These are phyloP conservation scores for Neonectria neomacrospora DNA, from an alignment of 2,329 filamentous ascomycete species.

Conservation along the genomic window DNA sequence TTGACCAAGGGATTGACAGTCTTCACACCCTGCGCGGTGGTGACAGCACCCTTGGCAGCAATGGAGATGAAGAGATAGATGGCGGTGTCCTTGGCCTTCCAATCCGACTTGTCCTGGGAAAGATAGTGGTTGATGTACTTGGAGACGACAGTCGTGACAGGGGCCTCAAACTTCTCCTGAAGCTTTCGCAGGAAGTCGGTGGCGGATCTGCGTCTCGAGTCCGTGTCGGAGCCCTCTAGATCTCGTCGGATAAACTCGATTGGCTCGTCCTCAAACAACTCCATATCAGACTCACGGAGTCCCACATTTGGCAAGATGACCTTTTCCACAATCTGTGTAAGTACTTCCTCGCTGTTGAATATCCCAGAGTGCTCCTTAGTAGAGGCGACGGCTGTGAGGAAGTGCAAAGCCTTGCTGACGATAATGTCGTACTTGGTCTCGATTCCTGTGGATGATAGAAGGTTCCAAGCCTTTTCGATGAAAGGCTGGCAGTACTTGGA, in stretches of 20 bases:
- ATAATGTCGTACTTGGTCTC: slow-evolving; percentile 95
- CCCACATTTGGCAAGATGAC: slow-evolving; percentile 94
- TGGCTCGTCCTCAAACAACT: slow-evolving; percentile 97
- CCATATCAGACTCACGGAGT: slow-evolving; percentile 90
- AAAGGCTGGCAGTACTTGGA: slow-evolving; percentile 82
- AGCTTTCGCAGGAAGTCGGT: slow-evolving; percentile 94
- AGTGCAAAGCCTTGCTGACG: slow-evolving; percentile 93
- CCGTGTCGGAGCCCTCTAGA: slow-evolving; percentile 94
- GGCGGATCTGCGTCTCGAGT: slow-evolving; percentile 89
- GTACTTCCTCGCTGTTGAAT: slow-evolving; percentile 84
- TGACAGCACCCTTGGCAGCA: slow-evolving; percentile 89
- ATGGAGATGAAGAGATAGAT: slow-evolving; percentile 96
- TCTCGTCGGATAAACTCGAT: slow-evolving; percentile 98
- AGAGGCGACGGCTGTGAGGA: slow-evolving; percentile 88
- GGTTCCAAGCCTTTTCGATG: slow-evolving; percentile 88
- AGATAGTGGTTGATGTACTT: slow-evolving; percentile 90
- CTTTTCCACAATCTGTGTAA: slow-evolving; percentile 92
- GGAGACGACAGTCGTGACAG: slow-evolving; percentile 88
- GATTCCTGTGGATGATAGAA: slow-evolving; percentile 85
- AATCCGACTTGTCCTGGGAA: slow-evolving; percentile 81
- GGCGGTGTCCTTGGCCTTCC: slow-evolving; percentile 98
- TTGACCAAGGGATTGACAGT: slow-evolving; percentile 88
- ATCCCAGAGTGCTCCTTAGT: slow-evolving; percentile 80
- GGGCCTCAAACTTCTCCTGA: slow-evolving; percentile 85
- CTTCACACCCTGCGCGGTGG: slow-evolving; percentile 88